phyloP scores from a whole-genome alignment of 345 rosid species.

The Dipteronia dyeriana region DNA sequence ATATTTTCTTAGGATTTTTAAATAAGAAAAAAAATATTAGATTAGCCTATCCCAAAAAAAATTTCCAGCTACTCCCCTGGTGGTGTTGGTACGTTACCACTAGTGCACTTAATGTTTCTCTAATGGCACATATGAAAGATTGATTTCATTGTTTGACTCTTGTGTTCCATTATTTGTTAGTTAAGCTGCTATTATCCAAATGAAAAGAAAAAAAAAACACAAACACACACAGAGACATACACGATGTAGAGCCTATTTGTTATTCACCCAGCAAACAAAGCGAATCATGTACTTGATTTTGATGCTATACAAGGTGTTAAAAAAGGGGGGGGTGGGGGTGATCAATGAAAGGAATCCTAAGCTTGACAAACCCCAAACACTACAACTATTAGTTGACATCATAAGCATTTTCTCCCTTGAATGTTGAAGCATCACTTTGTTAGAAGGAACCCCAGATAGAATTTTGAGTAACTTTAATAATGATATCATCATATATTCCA shows the following conservation, averaged over 20 bases:
- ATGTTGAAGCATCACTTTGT: slow-evolving; percentile 18
- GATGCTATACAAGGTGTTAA: not conserved
- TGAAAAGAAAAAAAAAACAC: not conserved
- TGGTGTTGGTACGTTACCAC: slow-evolving; percentile 15
- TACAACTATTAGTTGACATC: slow-evolving; percentile 20
- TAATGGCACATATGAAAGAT: not conserved
- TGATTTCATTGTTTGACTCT: slow-evolving; percentile 17
- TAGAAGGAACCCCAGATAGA: slow-evolving; percentile 21
- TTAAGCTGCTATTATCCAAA: slow-evolving; percentile 22
- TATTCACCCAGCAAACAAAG: slow-evolving; percentile 20
- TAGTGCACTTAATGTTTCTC: slow-evolving; percentile 11
- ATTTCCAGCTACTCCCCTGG: too few species aligned
- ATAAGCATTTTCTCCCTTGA: slow-evolving; percentile 15
- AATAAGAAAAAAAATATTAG: too few species aligned
- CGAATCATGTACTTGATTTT: slow-evolving; percentile 24
- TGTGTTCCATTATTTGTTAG: slow-evolving; percentile 19
- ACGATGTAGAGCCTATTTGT: slow-evolving; percentile 3
- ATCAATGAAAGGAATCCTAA: slow-evolving; percentile 30
- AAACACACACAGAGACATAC: not conserved
- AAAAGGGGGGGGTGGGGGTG: slow-evolving; percentile 27
- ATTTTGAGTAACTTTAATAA: slow-evolving; percentile 9
- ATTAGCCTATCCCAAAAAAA: too few species aligned
- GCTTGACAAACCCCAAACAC: slow-evolving; percentile 25
- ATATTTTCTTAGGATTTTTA: too few species aligned
- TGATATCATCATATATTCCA: slow-evolving; percentile 8